These are phyloP conservation scores for Trichocladium antarcticum DNA, from an alignment of 495 filamentous ascomycete species.

Conservation along the genomic window DNA sequence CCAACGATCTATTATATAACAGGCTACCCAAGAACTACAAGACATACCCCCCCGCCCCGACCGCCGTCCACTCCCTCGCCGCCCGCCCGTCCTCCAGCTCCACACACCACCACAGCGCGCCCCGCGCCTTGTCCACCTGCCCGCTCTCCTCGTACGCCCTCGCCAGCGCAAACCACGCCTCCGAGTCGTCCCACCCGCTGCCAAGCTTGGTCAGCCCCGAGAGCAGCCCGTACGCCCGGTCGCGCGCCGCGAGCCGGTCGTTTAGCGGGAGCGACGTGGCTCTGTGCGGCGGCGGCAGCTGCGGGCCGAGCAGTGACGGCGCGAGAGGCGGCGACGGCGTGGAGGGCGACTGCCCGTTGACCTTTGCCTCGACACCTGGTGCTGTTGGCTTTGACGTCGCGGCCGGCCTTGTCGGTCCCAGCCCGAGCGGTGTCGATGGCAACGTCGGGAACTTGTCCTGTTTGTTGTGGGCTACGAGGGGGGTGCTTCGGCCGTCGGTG, in stretches of 20 bases:
- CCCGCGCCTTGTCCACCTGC: constrained; percentile 72
- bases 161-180: constrained; percentile 86
- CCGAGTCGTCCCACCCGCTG: constrained; percentile 83
- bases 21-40: constrained; percentile 24
- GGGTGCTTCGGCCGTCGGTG: constrained; percentile 6
- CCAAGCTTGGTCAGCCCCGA: constrained; percentile 72
- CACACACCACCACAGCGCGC: constrained; percentile 65
- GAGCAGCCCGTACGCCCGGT: constrained; percentile 75
- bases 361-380: not conserved
- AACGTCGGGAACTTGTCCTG: constrained; percentile 18
- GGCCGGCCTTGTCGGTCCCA: constrained; percentile 14
- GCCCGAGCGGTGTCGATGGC: constrained; percentile 34
- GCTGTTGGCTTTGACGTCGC: not conserved
- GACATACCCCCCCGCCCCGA: constrained; percentile 48
- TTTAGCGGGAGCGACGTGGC: constrained; percentile 49
- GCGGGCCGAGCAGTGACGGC: constrained; percentile 14
- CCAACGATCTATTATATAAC: not conserved
- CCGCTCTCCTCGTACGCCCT: constrained; percentile 74
- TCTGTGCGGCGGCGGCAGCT: constrained; percentile 36
- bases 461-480: constrained; percentile 6
- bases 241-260: constrained; percentile 70
- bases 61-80: constrained; percentile 48
- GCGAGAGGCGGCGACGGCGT: not conserved
- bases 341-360: not conserved
- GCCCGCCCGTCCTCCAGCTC: constrained; percentile 58